These are phyloP conservation scores for Meripilus lineatus DNA, from an alignment of 1,284 basidiomycete genomes.

Conservation along the genomic window DNA sequence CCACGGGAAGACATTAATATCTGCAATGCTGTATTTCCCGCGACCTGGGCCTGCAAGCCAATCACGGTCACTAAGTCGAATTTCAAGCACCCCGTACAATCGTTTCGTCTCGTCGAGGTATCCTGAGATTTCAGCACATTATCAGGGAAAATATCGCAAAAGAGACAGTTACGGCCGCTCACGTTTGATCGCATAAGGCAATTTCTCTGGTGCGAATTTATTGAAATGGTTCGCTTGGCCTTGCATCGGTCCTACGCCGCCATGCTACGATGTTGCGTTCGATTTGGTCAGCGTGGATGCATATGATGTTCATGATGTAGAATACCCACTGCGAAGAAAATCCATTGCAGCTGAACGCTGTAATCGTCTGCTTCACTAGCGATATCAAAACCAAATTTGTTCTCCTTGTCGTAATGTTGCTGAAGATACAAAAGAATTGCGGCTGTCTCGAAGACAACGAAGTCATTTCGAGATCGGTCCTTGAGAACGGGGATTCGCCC, in stretches of 20 bases:
- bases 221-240: constrained; percentile 67
- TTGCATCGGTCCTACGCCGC: constrained; percentile 73
- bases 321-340: constrained; percentile 66
- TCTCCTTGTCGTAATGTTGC: constrained; percentile 43
- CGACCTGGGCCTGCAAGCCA: constrained; percentile 67
- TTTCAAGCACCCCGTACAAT: constrained; percentile 73
- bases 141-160: not conserved
- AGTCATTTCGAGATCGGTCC: constrained; percentile 37
- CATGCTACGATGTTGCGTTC: constrained; percentile 40
- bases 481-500: constrained; percentile 51
- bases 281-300: not conserved
- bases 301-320: not conserved
- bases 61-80: constrained; percentile 56
- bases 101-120: constrained; percentile 77
- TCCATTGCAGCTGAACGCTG: constrained; percentile 71
- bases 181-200: constrained; percentile 64
- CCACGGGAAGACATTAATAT: constrained; percentile 58
- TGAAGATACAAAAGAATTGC: constrained; percentile 51
- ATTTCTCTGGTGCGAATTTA: constrained; percentile 51
- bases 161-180: constrained; percentile 12
- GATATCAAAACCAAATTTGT: constrained; percentile 44
- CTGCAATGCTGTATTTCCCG: constrained; percentile 65
- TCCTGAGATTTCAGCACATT: constrained; percentile 31
- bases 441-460: constrained; percentile 51
- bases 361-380: constrained; percentile 33